These are phyloP conservation scores for Aureobasidium sp. DNA, from an alignment of 2,329 filamentous ascomycete genomes.

Conservation along the genomic window DNA sequence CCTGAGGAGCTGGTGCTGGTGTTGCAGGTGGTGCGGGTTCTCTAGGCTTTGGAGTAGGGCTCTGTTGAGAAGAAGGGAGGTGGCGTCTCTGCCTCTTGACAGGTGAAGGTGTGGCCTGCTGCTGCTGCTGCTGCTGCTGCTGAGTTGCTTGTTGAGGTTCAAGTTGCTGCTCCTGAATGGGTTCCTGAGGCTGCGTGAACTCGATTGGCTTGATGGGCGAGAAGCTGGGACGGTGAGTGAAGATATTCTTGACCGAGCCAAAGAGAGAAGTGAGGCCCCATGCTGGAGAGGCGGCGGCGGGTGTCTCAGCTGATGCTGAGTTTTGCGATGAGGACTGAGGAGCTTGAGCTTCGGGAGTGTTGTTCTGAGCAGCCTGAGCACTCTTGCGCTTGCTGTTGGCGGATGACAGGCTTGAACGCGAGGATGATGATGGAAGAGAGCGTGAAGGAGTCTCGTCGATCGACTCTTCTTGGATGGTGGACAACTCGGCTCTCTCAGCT, in stretches of 20 bases:
- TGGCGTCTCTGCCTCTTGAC: background rate
- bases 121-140: background rate
- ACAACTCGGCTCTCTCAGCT: background rate
- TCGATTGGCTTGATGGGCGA: background rate
- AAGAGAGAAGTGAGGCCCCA: conserved; percentile 9
- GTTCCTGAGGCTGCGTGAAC: background rate
- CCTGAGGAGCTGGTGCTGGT: background rate
- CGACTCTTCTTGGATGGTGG: background rate
- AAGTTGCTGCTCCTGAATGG: background rate
- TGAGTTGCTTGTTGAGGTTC: background rate
- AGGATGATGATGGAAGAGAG: background rate
- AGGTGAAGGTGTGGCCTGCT: background rate
- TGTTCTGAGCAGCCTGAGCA: background rate
- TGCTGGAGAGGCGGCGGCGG: conserved; percentile 5
- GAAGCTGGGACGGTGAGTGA: background rate
- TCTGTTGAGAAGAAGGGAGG: background rate
- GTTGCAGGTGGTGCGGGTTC: background rate
- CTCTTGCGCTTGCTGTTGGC: background rate
- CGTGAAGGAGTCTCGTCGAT: background rate
- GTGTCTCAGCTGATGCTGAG: background rate
- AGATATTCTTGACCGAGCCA: conserved; percentile 9
- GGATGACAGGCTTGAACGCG: background rate
- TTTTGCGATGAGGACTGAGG: background rate
- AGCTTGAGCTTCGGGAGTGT: background rate
- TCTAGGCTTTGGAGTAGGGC: conserved; percentile 1